These are phyloP conservation scores for Chlorella sorokiniana DNA, from an alignment of 139 green algal genomes.

Conservation along the genomic window DNA sequence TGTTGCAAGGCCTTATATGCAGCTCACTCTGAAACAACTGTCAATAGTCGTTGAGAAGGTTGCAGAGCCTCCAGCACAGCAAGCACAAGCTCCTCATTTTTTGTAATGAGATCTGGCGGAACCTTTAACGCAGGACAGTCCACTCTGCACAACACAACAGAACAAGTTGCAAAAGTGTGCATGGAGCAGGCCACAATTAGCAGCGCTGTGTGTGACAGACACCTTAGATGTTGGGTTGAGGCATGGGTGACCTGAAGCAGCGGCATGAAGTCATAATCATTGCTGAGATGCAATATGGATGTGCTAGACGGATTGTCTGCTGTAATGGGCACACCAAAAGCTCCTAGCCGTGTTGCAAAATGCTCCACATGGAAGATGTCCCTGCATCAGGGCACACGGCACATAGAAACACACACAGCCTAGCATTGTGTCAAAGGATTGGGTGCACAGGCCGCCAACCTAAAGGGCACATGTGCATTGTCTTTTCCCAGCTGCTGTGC, in stretches of 20 bases:
- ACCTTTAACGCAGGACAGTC: constrained; percentile 43
- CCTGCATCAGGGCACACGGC: background rate
- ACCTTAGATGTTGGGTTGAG: background rate
- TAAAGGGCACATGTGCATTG: background rate
- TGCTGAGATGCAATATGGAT: background rate
- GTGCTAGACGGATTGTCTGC: background rate
- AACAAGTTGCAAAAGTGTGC: background rate
- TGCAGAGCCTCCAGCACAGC: constrained; percentile 31
- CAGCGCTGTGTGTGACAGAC: background rate
- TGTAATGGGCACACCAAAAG: background rate
- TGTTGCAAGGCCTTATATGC: background rate
- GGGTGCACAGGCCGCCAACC: background rate
- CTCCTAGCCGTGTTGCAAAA: background rate
- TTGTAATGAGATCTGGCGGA: background rate
- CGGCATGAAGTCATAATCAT: background rate
- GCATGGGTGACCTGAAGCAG: background rate
- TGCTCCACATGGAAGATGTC: background rate
- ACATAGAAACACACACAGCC: too few relatives aligned
- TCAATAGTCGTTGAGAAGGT: constrained; percentile 15
- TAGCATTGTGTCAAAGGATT: too few relatives aligned
- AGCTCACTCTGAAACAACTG: background rate
- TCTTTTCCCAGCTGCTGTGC: background rate
- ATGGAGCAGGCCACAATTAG: background rate
- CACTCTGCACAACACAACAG: too few relatives aligned
- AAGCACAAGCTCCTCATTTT: constrained; percentile 38